These are phyloP conservation scores for Coemansia sp. DNA, from an alignment of 192 early-diverging fungal species.

Conservation along the genomic window DNA sequence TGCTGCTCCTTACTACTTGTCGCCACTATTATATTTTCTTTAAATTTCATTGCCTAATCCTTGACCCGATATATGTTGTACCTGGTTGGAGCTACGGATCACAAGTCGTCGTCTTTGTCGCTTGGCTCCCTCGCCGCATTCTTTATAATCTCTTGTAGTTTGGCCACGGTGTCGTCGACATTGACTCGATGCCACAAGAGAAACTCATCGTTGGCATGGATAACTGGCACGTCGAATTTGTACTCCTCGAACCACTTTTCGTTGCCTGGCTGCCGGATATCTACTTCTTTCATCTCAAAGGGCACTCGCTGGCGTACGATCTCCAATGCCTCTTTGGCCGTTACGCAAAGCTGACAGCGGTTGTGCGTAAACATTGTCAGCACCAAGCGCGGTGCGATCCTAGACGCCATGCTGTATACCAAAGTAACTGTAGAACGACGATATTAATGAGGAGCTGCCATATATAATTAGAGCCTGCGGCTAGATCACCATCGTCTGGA, in stretches of 20 bases:
- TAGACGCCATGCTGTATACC: neutral
- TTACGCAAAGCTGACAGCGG: conserved; percentile 54
- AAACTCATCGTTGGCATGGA: conserved; percentile 51
- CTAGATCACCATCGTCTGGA: neutral
- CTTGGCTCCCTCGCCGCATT: neutral
- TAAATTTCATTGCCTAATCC: neutral
- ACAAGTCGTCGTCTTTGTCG: neutral
- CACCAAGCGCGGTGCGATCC: conserved; percentile 29
- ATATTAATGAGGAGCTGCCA: neutral
- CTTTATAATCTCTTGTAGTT: conserved; percentile 32
- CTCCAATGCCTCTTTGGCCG: conserved; percentile 49
- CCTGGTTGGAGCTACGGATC: neutral
- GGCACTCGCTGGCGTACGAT: conserved; percentile 43
- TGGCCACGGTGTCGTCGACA: conserved; percentile 36
- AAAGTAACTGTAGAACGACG: neutral
- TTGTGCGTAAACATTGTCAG: conserved; percentile 58
- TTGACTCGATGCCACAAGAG: conserved; percentile 53
- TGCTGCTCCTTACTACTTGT: neutral
- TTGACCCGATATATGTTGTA: neutral
- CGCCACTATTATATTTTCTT: conserved; percentile 4
- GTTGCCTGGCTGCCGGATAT: conserved; percentile 50
- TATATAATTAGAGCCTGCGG: neutral
- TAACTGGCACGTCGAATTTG: conserved; percentile 55
- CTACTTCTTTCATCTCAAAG: conserved; percentile 48
- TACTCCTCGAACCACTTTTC: conserved; percentile 55